Evolutionary conservation across 1,139 yeast genomes (phyloP).

Genomic region (Saccharomyces hybrid): DNA sequence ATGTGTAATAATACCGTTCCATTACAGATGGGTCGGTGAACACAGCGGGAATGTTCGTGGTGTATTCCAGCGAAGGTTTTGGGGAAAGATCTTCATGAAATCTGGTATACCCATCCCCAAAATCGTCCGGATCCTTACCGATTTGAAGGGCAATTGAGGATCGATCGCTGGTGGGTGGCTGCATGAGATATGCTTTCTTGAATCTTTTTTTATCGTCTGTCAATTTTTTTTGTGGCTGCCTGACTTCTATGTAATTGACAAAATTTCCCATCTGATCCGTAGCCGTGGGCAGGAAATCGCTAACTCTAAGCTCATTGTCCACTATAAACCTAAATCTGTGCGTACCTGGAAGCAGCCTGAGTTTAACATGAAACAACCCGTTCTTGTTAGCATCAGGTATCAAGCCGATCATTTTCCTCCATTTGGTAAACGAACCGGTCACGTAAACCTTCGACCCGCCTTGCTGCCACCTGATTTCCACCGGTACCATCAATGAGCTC

Average conservation of each 20-base stretch:
- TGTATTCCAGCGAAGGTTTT: slow-evolving; percentile 29
- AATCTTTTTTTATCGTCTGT: slow-evolving; percentile 33
- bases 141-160: slow-evolving; percentile 31
- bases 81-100: slow-evolving; percentile 53
- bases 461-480: slow-evolving; percentile 87
- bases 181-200: slow-evolving; percentile 31
- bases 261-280: slow-evolving; percentile 96
- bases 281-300: slow-evolving; percentile 87
- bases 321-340: slow-evolving; percentile 89
- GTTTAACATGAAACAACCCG: slow-evolving; percentile 40
- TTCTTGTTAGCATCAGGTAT: slow-evolving; percentile 40
- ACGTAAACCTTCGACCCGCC: slow-evolving; percentile 87
- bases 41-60: slow-evolving; percentile 69
- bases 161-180: slow-evolving; percentile 30
- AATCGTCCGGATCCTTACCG: slow-evolving; percentile 45
- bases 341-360: slow-evolving; percentile 69
- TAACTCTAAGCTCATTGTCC: slow-evolving; percentile 84
- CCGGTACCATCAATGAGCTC: slow-evolving; percentile 42
- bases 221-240: slow-evolving; percentile 34
- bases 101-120: slow-evolving; percentile 68
- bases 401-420: slow-evolving; percentile 87
- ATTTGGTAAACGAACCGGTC: slow-evolving; percentile 91
- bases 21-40: slow-evolving; percentile 77
- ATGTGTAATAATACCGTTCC: slow-evolving; percentile 70
- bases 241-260: slow-evolving; percentile 81